phyloP scores from a whole-genome alignment of 1,139 yeast species.

The Yamadazyma diddensiae region DNA sequence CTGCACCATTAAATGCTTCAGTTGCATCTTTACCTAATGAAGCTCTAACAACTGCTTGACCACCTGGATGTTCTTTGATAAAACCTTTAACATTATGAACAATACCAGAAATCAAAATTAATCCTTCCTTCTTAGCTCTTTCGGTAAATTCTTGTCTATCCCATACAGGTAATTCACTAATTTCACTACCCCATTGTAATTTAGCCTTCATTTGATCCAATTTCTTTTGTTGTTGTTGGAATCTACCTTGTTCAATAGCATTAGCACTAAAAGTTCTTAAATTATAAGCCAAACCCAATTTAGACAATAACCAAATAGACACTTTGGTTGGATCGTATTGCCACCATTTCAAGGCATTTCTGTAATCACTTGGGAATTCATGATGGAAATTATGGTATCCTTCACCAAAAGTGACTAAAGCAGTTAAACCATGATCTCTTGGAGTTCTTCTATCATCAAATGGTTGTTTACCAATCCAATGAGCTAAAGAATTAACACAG shows the following conservation, averaged over 20 bases:
- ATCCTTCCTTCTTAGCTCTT: conserved; percentile 53
- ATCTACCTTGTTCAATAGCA: conserved; percentile 93
- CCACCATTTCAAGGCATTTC: conserved; percentile 97
- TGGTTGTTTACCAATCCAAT: conserved; percentile 97
- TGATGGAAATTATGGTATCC: conserved; percentile 99
- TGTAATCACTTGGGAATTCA: conserved; percentile 97
- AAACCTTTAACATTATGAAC: conserved; percentile 88
- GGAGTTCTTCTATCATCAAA: conserved; percentile 98
- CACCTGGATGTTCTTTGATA: conserved; percentile 96
- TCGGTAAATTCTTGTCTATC: conserved; percentile 78
- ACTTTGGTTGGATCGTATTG: conserved; percentile 97
- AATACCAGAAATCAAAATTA: conserved; percentile 87
- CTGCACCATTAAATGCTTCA: conserved; percentile 97
- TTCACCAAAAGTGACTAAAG: conserved; percentile 94
- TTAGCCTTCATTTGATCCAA: conserved; percentile 74
- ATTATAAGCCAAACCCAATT: conserved; percentile 84
- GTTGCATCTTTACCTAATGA: conserved; percentile 96
- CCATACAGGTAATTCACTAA: conserved; percentile 86
- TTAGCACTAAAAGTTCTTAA: conserved; percentile 91
- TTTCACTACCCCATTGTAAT: conserved; percentile 90
- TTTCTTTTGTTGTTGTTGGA: conserved; percentile 96
- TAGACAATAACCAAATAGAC: conserved; percentile 65
- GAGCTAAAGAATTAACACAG: conserved; percentile 97
- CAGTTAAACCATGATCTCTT: conserved; percentile 92
- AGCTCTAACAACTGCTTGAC: conserved; percentile 79